Evolutionary conservation across 129 eudicot genomes (phyloP).

Genomic region (Flaveria brownii): DNA sequence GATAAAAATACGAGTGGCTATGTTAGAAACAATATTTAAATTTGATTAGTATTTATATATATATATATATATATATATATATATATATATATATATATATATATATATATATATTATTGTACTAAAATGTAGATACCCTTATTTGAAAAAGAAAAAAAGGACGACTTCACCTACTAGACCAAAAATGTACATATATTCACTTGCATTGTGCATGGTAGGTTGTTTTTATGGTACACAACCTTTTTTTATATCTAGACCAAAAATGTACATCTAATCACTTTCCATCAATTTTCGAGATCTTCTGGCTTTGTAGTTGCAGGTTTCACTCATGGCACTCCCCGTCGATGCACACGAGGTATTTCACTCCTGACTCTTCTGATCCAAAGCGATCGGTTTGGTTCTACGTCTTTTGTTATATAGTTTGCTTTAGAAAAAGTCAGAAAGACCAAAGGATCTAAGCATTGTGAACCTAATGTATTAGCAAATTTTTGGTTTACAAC

Average conservation of each 20-base stretch:
- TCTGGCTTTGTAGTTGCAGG: constrained; percentile 32
- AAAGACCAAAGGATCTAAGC: not conserved
- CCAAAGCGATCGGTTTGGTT: not conserved
- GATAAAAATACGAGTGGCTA: not conserved
- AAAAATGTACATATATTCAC: not conserved
- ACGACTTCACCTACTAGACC: not conserved
- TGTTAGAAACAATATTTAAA: not conserved
- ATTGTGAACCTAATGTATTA: not conserved
- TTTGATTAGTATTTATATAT: too few species aligned
- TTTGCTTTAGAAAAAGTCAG: not conserved
- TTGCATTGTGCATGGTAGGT: constrained; percentile 4
- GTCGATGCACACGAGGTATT: constrained; percentile 25
- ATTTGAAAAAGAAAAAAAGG: not conserved
- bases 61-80: too few species aligned
- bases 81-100: too few species aligned
- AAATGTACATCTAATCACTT: constrained; percentile 15
- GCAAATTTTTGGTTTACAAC: not conserved
- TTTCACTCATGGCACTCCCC: constrained; percentile 33
- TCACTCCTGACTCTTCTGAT: not conserved
- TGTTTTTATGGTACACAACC: not conserved
- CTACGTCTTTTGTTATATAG: not conserved
- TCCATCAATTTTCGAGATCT: constrained; percentile 17
- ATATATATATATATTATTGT: not conserved
- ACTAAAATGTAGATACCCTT: not conserved
- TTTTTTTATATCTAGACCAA: not conserved